Evolutionary conservation across 202 grass and related monocot genomes (phyloP).

Genomic region (Musa balbisiana): DNA sequence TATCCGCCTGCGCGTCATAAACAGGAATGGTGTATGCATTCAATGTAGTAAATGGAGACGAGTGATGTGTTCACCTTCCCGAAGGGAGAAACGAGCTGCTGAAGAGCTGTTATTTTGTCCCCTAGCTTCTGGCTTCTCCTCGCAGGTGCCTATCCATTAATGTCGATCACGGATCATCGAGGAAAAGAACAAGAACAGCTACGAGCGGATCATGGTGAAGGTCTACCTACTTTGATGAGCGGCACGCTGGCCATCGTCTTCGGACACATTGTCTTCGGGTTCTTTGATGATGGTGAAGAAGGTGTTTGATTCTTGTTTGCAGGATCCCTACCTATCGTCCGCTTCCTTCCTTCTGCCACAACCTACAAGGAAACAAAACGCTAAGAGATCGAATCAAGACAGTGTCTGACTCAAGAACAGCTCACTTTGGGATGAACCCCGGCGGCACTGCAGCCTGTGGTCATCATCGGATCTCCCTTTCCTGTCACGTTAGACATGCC

Average conservation of each 20-base stretch:
- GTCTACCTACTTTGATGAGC: not conserved
- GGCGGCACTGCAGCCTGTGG: too few relatives aligned
- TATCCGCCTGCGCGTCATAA: slow-evolving; percentile 36
- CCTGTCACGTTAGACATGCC: too few relatives aligned
- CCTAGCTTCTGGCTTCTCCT: slow-evolving; percentile 75
- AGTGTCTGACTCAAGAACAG: not conserved
- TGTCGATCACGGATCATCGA: not conserved
- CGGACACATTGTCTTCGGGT: not conserved
- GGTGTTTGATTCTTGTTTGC: not conserved
- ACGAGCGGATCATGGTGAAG: not conserved
- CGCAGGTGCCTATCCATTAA: slow-evolving; percentile 31
- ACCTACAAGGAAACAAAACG: not conserved
- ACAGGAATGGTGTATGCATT: slow-evolving; percentile 17
- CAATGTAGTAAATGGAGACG: slow-evolving; percentile 6
- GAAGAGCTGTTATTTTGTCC: slow-evolving; percentile 65
- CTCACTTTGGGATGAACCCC: not conserved
- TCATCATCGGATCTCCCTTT: too few relatives aligned
- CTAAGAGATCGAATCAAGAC: not conserved
- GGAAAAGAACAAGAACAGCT: not conserved
- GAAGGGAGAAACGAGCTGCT: slow-evolving; percentile 83
- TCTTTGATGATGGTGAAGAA: not conserved
- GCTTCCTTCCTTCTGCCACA: not conserved
- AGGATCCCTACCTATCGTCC: not conserved
- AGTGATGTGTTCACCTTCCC: slow-evolving; percentile 47
- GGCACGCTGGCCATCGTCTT: not conserved